phyloP scores from a whole-genome alignment of 345 rosid species.

The Conringia planisiliqua region DNA sequence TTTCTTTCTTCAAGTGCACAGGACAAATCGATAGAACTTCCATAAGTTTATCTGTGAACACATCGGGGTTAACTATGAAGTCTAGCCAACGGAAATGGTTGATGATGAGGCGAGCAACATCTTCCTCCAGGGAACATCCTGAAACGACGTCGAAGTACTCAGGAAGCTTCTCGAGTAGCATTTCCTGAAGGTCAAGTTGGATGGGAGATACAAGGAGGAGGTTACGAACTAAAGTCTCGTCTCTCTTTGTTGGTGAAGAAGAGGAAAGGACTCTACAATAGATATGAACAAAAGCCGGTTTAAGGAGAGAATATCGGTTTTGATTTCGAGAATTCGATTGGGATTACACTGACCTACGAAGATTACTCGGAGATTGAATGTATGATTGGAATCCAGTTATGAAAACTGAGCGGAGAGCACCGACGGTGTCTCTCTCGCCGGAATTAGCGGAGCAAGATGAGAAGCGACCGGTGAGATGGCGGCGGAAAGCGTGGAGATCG shows the following conservation, averaged over 20 bases:
- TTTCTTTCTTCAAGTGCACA: constrained; percentile 63
- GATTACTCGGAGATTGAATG: constrained; percentile 49
- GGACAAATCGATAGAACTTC: constrained; percentile 69
- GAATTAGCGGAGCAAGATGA: constrained; percentile 31
- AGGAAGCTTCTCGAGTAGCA: constrained; percentile 77
- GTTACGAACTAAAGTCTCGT: constrained; percentile 54
- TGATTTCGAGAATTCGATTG: background rate
- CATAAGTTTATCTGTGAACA: constrained; percentile 63
- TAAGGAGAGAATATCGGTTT: background rate
- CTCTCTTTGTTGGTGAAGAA: constrained; percentile 41
- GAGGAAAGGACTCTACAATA: constrained; percentile 47
- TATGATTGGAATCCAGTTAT: constrained; percentile 49
- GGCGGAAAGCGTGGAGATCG: constrained; percentile 55
- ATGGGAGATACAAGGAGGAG: constrained; percentile 62
- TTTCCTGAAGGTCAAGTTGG: constrained; percentile 59
- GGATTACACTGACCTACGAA: constrained; percentile 44
- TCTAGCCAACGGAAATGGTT: constrained; percentile 82
- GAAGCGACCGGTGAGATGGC: constrained; percentile 51
- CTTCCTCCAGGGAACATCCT: constrained; percentile 52
- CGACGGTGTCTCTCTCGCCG: constrained; percentile 17
- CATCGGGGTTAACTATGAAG: constrained; percentile 51
- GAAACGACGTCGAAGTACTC: constrained; percentile 50
- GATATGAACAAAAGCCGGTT: background rate
- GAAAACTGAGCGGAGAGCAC: constrained; percentile 45
- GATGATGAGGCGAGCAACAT: constrained; percentile 66